phyloP scores from a whole-genome alignment of 129 eudicot species.

The carrot (Daucus carota) region DNA sequence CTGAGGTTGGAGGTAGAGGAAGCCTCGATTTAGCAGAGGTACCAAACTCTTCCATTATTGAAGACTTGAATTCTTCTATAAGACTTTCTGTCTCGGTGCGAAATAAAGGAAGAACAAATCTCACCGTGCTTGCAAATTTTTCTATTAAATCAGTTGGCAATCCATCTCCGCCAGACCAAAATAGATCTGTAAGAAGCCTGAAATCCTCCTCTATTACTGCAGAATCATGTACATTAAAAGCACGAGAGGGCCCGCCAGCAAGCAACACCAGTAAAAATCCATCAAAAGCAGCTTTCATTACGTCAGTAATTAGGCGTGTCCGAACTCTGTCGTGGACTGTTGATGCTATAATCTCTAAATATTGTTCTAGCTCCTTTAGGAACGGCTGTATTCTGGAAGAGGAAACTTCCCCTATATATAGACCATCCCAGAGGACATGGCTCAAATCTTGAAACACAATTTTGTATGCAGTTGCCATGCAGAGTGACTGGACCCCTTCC shows the following conservation, averaged over 20 bases:
- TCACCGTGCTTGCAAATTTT: slow-evolving; percentile 54
- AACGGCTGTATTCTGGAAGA: slow-evolving; percentile 72
- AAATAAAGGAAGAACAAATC: slow-evolving; percentile 69
- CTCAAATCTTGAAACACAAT: slow-evolving; percentile 69
- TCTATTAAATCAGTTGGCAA: slow-evolving; percentile 70
- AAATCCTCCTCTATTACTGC: slow-evolving; percentile 76
- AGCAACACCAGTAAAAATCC: slow-evolving; percentile 82
- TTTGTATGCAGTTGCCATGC: slow-evolving; percentile 67
- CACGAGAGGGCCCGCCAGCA: slow-evolving; percentile 87
- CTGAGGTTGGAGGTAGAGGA: slow-evolving; percentile 88
- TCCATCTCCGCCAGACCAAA: slow-evolving; percentile 96
- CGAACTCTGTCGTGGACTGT: slow-evolving; percentile 69
- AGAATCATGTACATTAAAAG: slow-evolving; percentile 57
- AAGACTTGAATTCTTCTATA: slow-evolving; percentile 62
- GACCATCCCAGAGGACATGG: slow-evolving; percentile 60
- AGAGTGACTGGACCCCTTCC: slow-evolving; percentile 81
- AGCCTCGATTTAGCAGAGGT: slow-evolving; percentile 76
- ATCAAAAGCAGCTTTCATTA: slow-evolving; percentile 83
- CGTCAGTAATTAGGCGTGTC: slow-evolving; percentile 68
- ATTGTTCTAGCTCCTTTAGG: slow-evolving; percentile 66
- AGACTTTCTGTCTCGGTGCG: slow-evolving; percentile 63
- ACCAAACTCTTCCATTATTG: slow-evolving; percentile 63
- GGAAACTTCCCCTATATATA: slow-evolving; percentile 73
- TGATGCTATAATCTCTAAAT: slow-evolving; percentile 53
- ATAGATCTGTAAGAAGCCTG: slow-evolving; percentile 68